phyloP scores from a whole-genome alignment of 73 alveolate species.

The Paramecium pentaurelia region DNA sequence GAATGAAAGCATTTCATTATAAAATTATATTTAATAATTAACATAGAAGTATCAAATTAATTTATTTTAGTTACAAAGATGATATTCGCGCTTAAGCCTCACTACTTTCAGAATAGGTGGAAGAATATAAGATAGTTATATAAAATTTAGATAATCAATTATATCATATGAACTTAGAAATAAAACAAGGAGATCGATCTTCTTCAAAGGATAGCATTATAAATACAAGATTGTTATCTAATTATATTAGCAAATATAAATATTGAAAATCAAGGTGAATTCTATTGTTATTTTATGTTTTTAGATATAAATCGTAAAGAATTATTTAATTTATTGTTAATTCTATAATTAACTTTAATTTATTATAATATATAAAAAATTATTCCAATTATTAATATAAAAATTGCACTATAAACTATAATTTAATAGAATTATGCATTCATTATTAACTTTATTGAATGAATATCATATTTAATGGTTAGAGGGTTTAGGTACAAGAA shows the following conservation, averaged over 20 bases:
- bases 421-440: background rate
- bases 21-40: background rate
- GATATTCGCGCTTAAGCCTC: background rate
- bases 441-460: too few relatives aligned
- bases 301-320: background rate
- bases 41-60: background rate
- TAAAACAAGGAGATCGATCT: slow-evolving; percentile 3
- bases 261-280: background rate
- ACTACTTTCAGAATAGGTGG: background rate
- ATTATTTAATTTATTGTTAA: too few relatives aligned
- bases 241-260: background rate
- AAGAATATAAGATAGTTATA: slow-evolving; percentile 33
- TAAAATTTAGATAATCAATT: slow-evolving; percentile 1
- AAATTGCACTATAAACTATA: too few relatives aligned
- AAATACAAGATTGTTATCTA: background rate
- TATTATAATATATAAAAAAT: too few relatives aligned
- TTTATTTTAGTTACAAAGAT: slow-evolving; percentile 8
- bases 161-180: background rate
- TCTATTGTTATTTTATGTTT: background rate
- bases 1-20: background rate
- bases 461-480: too few relatives aligned
- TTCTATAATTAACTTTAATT: too few relatives aligned
- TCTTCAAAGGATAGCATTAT: background rate
- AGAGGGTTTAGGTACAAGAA: too few relatives aligned
- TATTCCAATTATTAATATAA: background rate